A percentile compares a stretch with the other conserved stretches of the same genome.
phyloP scores from a whole-genome alignment of 148 eudicot species.

The Amaranthus palmeri region DNA sequence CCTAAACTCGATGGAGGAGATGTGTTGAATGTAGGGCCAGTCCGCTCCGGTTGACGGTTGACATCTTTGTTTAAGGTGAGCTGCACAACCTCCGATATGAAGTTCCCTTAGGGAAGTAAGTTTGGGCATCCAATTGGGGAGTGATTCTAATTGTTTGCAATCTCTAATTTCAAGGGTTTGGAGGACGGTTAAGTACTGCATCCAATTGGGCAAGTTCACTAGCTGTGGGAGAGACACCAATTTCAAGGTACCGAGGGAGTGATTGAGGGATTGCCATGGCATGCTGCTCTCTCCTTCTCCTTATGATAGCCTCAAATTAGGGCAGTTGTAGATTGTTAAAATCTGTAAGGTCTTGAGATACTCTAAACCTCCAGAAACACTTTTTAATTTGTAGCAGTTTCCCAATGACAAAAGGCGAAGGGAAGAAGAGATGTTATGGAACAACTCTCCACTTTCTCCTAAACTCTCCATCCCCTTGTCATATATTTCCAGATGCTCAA shows the following conservation, averaged over 20 bases:
- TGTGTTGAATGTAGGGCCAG: conserved; percentile 24
- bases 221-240: conserved; percentile 7
- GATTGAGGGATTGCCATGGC: neutral
- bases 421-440: conserved; percentile 20
- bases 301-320: neutral
- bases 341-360: conserved; percentile 23
- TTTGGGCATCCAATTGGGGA: conserved; percentile 21
- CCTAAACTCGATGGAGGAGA: neutral
- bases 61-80: conserved; percentile 8
- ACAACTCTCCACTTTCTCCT: conserved; percentile 11
- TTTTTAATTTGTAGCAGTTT: neutral
- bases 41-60: conserved; percentile 11
- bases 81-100: neutral
- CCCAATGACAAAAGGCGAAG: neutral
- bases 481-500: neutral
- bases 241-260: conserved; percentile 3
- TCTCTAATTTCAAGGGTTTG: neutral
- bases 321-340: neutral
- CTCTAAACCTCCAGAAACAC: conserved; percentile 10
- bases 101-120: conserved; percentile 18
- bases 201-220: conserved; percentile 15
- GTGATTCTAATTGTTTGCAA: conserved; percentile 15
- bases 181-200: conserved; percentile 23
- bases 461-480: neutral
- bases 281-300: neutral